These are phyloP conservation scores for Citrullus mucosospermus DNA, from an alignment of 306 rosid genomes.

Conservation along the genomic window DNA sequence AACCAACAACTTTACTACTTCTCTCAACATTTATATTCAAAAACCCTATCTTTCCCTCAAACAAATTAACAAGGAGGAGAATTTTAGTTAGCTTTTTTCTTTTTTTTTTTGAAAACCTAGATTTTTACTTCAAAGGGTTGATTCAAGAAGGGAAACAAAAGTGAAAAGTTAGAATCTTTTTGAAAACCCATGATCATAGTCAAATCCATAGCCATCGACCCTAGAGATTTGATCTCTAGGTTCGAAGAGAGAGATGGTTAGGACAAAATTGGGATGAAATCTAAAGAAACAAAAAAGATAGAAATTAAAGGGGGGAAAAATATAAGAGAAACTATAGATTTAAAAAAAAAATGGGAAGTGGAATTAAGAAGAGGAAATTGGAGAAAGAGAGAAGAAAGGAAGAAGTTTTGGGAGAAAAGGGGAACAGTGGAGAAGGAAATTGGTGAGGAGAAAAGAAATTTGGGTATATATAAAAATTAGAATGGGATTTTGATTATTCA, in stretches of 20 bases:
- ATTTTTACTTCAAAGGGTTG: background rate
- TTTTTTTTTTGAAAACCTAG: background rate
- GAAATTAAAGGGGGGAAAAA: no score
- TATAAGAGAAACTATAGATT: no score
- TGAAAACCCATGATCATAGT: background rate
- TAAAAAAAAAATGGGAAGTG: background rate
- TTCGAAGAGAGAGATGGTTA: background rate
- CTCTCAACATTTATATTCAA: background rate
- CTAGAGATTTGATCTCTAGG: background rate
- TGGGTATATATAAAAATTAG: background rate
- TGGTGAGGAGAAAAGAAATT: slow-evolving; percentile 15
- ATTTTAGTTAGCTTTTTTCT: background rate
- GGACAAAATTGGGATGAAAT: background rate
- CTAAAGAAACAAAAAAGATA: background rate
- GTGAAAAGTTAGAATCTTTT: background rate
- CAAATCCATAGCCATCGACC: background rate
- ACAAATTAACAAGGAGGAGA: background rate
- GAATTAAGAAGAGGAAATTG: background rate
- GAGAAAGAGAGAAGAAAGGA: background rate
- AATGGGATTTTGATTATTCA: slow-evolving; percentile 9
- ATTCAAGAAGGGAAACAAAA: background rate
- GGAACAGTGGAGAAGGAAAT: slow-evolving; percentile 21
- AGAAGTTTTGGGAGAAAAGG: slow-evolving; percentile 1
- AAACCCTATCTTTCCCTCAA: background rate
- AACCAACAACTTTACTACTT: slow-evolving; percentile 44